A percentile compares a stretch with the other conserved stretches of the same genome.
phyloP scores from a whole-genome alignment of 805 yeast genomes.

The Clavispora fructus region DNA sequence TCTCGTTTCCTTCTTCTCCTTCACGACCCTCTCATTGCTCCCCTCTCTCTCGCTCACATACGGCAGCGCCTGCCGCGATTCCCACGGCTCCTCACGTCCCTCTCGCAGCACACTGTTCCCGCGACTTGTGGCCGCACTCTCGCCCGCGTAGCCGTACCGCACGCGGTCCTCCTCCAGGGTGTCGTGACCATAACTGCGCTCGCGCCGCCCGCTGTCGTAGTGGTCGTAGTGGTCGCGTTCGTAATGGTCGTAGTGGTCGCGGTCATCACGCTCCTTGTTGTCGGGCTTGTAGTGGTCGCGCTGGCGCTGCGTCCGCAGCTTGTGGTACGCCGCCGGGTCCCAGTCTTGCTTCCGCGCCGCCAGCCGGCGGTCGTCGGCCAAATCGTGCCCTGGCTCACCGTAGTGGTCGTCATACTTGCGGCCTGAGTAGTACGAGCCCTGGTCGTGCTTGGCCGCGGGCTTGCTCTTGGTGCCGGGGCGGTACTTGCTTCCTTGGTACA shows the following conservation, averaged over 20 bases:
- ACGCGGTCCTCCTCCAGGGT: background rate
- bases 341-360: background rate
- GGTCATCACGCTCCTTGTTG: background rate
- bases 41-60: background rate
- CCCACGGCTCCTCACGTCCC: too few species aligned
- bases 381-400: background rate
- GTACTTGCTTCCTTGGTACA: slow-evolving; percentile 13
- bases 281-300: slow-evolving; percentile 1
- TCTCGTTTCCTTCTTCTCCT: too few species aligned
- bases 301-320: background rate
- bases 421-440: background rate
- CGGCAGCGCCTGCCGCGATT: background rate
- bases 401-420: background rate
- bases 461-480: slow-evolving; percentile 3
- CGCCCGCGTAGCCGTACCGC: background rate
- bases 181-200: background rate
- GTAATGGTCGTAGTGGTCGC: background rate
- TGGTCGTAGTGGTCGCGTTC: background rate
- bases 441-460: background rate
- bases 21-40: too few species aligned
- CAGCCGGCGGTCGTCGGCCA: background rate
- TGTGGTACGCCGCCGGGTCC: background rate
- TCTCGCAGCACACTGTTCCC: background rate
- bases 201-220: background rate
- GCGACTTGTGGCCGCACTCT: background rate